Evolutionary conservation across 345 rosid species (phyloP).

Genomic region (Crucihimalaya himalaica): DNA sequence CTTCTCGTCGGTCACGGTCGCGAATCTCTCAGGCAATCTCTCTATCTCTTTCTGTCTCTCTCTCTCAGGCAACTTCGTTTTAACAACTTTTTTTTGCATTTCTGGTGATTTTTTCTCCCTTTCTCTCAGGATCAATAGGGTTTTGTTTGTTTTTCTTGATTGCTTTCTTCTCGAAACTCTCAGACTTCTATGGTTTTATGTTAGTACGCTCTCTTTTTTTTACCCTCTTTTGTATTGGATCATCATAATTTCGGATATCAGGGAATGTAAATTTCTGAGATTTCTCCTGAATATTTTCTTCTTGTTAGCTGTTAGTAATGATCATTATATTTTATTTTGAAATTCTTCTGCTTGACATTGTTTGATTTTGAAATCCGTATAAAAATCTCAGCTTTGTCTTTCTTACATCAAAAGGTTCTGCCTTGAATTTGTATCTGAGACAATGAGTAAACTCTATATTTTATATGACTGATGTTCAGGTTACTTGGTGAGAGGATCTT

Average conservation of each 20-base stretch:
- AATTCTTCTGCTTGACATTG: neutral
- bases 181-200: neutral
- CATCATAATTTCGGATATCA: slow-evolving; percentile 1
- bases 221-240: neutral
- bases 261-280: neutral
- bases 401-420: neutral
- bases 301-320: neutral
- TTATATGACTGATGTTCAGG: slow-evolving; percentile 12
- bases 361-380: slow-evolving; percentile 3
- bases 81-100: neutral
- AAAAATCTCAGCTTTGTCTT: slow-evolving; percentile 18
- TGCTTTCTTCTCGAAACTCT: neutral
- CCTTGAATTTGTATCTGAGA: neutral
- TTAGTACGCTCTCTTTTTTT: neutral
- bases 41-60: neutral
- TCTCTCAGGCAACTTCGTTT: neutral
- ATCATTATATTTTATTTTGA: neutral
- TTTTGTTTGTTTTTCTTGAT: neutral
- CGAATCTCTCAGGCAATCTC: slow-evolving; percentile 35
- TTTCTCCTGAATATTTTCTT: neutral
- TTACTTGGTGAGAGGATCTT: slow-evolving; percentile 20
- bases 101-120: neutral
- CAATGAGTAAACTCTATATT: neutral
- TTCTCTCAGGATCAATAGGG: neutral
- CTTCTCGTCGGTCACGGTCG: slow-evolving; percentile 20